Evolutionary conservation across 1,284 basidiomycete genomes (phyloP), one percentile per base, ranked within the genome.

Genomic region (Fomitopsis pinicola): DNA sequence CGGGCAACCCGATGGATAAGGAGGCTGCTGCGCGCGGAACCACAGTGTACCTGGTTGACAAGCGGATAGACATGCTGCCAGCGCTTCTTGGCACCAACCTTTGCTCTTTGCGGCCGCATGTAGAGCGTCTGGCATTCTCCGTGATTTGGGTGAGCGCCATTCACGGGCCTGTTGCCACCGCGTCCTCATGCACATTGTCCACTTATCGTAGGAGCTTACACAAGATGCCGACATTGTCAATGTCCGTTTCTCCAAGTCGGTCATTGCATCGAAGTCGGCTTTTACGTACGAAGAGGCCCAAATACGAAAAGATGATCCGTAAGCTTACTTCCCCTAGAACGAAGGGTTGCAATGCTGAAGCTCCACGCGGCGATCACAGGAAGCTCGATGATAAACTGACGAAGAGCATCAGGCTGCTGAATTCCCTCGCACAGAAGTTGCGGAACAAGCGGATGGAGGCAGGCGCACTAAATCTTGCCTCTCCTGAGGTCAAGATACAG

Each of bases 241-340:
- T 64, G 92, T 96, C 42, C 83, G 94, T 57, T 99, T 97, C 73
- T 92, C 89, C 35, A 99, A 99, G 76, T 97, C 94, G 1, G 96
- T 99, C 35, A 99, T 99, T 67, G 91, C 94, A 5, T 96, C 94
- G 28, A 99, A 98, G 73, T 91, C 91, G 50, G 96, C 97, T 0
- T 99, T 99, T 76, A 98, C 97, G 3, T 99, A 99, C 70, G 95
- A 96, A 70, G 96, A 95, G 62, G 97, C 97, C 0, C 97, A 99
- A 73, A 81, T 91, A 45, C 86, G 95, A 44, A 97, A 97, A 73
- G 97, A 99, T 71, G 92, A 98, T 76, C 80, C 81, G 91, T 95
- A 68, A 68, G 92, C 26, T 33, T 3, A 14, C 48, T 30, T 36
- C 17, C 14, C 22, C 12, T 78, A 7, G 15, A 45, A 40, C 15